Evolutionary conservation across 2,329 filamentous ascomycete species (phyloP), one percentile per base, ranked within the genome.

Genomic region (Aureobasidium leucospermi): DNA sequence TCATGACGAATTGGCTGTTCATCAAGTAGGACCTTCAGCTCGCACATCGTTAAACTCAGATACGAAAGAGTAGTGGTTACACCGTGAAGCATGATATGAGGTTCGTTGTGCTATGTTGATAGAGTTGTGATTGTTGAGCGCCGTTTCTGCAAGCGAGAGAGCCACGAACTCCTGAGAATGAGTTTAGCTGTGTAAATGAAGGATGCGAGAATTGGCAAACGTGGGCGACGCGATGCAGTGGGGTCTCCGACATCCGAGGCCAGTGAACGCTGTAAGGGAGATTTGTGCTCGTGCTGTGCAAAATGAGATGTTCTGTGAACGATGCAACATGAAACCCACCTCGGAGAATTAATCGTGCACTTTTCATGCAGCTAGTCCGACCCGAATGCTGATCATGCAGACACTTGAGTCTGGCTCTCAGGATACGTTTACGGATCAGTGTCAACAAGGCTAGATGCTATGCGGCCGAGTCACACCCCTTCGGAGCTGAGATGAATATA

Each of bases 331-430:
- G 39, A 45, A 42, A 55, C 39, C 28, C 28, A 36, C 19, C 7
- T 57, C 52, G 52, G 52, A 57, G 52, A 57, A 57, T 57, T 57
- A 57, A 45, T 46, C 52, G 51, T 55, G 51, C 51, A 43, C 38
- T 29, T 38, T 10, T 3, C 51, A 43, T 55, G 38, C 51, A 55
- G 10, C 29, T 34, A 34, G 28, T 32, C 28, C 34, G 29, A 41
- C 28, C 38, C 8, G 13, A 16, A 32, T 9, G 28, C 23, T 53
- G 38, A n/a, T 55, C 51, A 55, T 55, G 51, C 51, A 55, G 23
- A 38, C 38, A 34, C 36, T 53, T 16, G 28, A 19, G 23, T 4
- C 34, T 13, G 16, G 49, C 15, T 19, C 36, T 52, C 19, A 8
- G 49, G n/a, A 10, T 23, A 8, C 36, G 51, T 57, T 57, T 57